phyloP scores from a whole-genome alignment of 1,139 yeast genomes.

The Scheffersomyces insectosa region DNA sequence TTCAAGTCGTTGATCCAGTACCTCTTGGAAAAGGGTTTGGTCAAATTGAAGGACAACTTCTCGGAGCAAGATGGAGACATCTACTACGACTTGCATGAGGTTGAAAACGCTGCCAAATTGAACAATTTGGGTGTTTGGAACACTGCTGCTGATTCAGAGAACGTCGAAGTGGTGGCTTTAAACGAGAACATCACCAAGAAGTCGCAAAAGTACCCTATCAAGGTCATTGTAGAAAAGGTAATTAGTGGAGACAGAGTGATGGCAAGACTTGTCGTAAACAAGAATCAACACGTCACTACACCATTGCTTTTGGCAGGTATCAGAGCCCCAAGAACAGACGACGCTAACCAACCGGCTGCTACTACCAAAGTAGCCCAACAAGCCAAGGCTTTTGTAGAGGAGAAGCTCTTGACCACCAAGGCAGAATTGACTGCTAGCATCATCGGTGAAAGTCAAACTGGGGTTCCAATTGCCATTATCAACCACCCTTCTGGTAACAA shows the following conservation, averaged over 20 bases:
- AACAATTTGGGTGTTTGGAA: conserved; percentile 61
- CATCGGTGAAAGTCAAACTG: conserved; percentile 61
- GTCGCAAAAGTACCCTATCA: conserved; percentile 45
- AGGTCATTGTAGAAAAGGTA: conserved; percentile 71
- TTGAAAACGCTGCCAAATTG: conserved; percentile 53
- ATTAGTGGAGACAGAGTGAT: conserved; percentile 76
- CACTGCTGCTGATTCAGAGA: conserved; percentile 11
- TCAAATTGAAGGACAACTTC: conserved; percentile 61
- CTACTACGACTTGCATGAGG: conserved; percentile 23
- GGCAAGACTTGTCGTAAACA: conserved; percentile 52
- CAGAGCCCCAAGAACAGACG: conserved; percentile 68
- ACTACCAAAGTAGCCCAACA: conserved; percentile 56
- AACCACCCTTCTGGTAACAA: conserved; percentile 73
- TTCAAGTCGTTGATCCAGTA: conserved; percentile 61
- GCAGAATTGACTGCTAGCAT: conserved; percentile 53
- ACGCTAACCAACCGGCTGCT: conserved; percentile 32
- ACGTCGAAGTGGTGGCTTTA: conserved; percentile 29
- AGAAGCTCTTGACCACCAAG: conserved; percentile 64
- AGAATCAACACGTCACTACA: conserved; percentile 46
- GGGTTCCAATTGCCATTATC: conserved; percentile 60
- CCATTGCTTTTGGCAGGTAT: conserved; percentile 74
- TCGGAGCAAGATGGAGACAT: conserved; percentile 35
- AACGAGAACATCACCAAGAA: conserved; percentile 36
- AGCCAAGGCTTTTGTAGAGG: conserved; percentile 66
- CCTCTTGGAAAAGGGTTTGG: conserved; percentile 59